phyloP scores from a whole-genome alignment of 2,329 filamentous ascomycete species.

The Hortaea werneckii region DNA sequence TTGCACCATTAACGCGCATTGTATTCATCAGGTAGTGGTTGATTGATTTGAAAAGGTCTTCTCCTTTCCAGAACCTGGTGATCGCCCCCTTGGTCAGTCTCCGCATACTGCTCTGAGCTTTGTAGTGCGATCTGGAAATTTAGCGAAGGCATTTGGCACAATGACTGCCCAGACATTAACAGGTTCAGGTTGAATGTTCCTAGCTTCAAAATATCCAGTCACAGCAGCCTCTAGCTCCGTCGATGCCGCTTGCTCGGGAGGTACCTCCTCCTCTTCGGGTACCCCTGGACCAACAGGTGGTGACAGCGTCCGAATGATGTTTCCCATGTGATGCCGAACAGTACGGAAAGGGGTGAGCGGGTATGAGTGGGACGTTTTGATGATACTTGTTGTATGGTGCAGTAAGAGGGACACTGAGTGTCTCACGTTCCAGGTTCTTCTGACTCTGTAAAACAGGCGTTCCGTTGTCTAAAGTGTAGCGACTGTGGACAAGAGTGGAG shows the following conservation, averaged over 20 bases:
- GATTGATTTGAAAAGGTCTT: not conserved
- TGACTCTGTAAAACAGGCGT: slow-evolving; percentile 9
- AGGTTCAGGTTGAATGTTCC: slow-evolving; percentile 32
- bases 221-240: slow-evolving; percentile 60
- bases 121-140: not conserved
- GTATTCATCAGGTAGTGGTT: not conserved
- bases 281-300: slow-evolving; percentile 7
- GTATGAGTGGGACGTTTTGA: slow-evolving; percentile 24
- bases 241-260: slow-evolving; percentile 36
- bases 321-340: slow-evolving; percentile 61
- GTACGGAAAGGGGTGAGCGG: slow-evolving; percentile 55
- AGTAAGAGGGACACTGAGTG: slow-evolving; percentile 9
- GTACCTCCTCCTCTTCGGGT: slow-evolving; percentile 37
- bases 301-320: slow-evolving; percentile 61
- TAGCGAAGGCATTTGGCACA: slow-evolving; percentile 32
- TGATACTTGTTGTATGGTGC: not conserved
- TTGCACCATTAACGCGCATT: slow-evolving; percentile 21
- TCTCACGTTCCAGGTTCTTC: slow-evolving; percentile 12
- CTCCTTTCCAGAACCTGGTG: not conserved
- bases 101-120: not conserved
- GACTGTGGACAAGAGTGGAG: slow-evolving; percentile 42
- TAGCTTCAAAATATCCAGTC: slow-evolving; percentile 44
- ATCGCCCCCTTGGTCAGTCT: not conserved
- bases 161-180: slow-evolving; percentile 67
- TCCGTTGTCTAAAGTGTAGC: slow-evolving; percentile 17